Base-by-base conservation (phyloP, 2,329 filamentous ascomycete species). In the Chalaropsis ovoidea region DNA sequence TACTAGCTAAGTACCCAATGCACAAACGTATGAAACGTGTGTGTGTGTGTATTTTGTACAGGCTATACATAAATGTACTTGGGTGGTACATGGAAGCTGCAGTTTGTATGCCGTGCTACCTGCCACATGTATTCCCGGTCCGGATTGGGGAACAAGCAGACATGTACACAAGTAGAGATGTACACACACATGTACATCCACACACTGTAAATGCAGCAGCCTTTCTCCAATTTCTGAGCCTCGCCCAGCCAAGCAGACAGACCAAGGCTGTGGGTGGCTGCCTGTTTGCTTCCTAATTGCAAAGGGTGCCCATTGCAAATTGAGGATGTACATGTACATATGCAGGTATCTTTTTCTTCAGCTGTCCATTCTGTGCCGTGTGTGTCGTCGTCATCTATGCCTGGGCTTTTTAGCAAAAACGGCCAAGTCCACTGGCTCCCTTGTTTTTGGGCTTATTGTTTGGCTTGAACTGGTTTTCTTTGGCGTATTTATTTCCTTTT, bases 401-500 rank as follows among this genome's bases (percentile, higher is more conserved):
- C 8, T 8, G 4, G 35, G 35, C 35, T 39, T 39, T 35, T 35
- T 3, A 35, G 31, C 31, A n/a, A n/a, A n/a, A n/a, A n/a, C n/a
- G n/a, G n/a, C n/a, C n/a, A n/a, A n/a, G n/a, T n/a, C n/a, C n/a
- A n/a, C n/a, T n/a, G n/a, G n/a, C n/a, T n/a, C n/a, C n/a, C n/a
- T n/a, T n/a, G n/a, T n/a, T n/a, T n/a, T n/a, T n/a, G n/a, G n/a
- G n/a, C n/a, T n/a, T n/a, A n/a, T n/a, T n/a, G n/a, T n/a, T n/a
- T n/a, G n/a, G 45, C 15, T 47, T 47, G 45, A 47, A 19, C 19
- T 2, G 11, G 0, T 10, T 49, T 22, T 49, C 45, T 63, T 2
- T 54, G 31, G 31, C 31, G 31, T 35, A 35, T 54, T 22, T 63
- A 13, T 35, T 63, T 63, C 27, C 27, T 35, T 39, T 56, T 41